A percentile compares a stretch with the other conserved stretches of the same genome.
Conservation (phyloP, 805 yeast genomes). For the Yamadazyma akitaensis region DNA sequence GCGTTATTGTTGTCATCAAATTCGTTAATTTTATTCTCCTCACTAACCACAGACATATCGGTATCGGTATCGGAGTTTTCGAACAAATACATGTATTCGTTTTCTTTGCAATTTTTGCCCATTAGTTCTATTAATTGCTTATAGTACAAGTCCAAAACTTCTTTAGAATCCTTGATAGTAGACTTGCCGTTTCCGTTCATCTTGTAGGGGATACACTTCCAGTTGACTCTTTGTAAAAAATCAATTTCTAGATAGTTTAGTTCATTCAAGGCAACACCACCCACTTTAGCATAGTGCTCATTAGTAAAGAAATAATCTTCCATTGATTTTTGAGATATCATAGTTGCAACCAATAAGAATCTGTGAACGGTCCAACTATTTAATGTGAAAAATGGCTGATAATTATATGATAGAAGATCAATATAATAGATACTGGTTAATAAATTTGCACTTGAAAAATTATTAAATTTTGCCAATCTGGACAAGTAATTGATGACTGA, state of each 20-base stretch:
- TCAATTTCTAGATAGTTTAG: constrained; percentile 86
- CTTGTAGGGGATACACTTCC: constrained; percentile 48
- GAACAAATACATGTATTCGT: constrained; percentile 13
- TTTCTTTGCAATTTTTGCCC: constrained; percentile 30
- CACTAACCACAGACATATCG: background rate
- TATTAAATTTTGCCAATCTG: constrained; percentile 78
- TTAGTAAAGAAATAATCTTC: constrained; percentile 95
- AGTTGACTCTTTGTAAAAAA: constrained; percentile 74
- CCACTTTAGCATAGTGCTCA: constrained; percentile 91
- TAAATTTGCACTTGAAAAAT: constrained; percentile 78
- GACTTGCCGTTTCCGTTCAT: constrained; percentile 19
- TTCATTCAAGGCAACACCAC: constrained; percentile 83
- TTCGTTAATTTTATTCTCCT: constrained; percentile 1
- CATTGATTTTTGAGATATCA: constrained; percentile 84
- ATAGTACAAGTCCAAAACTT: constrained; percentile 39
- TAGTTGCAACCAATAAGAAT: constrained; percentile 83
- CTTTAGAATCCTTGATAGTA: constrained; percentile 31
- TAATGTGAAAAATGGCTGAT: constrained; percentile 70
- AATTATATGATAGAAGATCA: constrained; percentile 76
- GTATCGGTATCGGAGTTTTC: background rate
- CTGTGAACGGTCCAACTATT: constrained; percentile 93
- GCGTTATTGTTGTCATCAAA: constrained; percentile 3
- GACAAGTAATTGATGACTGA: constrained; percentile 73
- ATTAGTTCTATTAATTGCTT: constrained; percentile 37
- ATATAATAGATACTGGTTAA: constrained; percentile 85